Evolutionary conservation across 495 filamentous ascomycete genomes (phyloP).

Genomic region (Penicillium arizonense): DNA sequence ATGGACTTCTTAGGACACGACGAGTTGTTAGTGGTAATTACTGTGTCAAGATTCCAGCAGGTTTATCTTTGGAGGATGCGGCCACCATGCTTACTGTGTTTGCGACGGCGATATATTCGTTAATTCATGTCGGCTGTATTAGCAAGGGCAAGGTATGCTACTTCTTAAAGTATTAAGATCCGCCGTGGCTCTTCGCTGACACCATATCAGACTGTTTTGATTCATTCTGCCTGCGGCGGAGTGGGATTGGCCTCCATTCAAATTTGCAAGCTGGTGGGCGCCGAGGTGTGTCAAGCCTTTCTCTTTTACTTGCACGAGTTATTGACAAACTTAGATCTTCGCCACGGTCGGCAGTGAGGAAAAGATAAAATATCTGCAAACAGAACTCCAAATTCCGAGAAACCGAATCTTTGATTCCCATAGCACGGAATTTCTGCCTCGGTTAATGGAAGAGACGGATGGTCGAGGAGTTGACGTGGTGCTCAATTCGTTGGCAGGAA

Average conservation of each 20-base stretch:
- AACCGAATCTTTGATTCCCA: not conserved
- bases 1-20: slow-evolving; percentile 1
- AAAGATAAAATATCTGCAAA: not conserved
- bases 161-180: not conserved
- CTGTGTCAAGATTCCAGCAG: slow-evolving; percentile 25
- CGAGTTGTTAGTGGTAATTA: not conserved
- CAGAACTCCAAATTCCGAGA: not conserved
- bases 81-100: slow-evolving; percentile 25
- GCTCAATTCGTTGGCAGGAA: not conserved
- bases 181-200: not conserved
- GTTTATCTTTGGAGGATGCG: slow-evolving; percentile 29
- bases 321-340: slow-evolving; percentile 23
- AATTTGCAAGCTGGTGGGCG: slow-evolving; percentile 9
- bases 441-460: not conserved
- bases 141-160: slow-evolving; percentile 18
- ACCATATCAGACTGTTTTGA: slow-evolving; percentile 14
- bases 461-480: not conserved
- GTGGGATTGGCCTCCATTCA: slow-evolving; percentile 21
- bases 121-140: slow-evolving; percentile 16
- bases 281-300: not conserved
- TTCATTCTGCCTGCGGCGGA: slow-evolving; percentile 26
- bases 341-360: slow-evolving; percentile 22
- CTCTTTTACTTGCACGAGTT: too few species aligned
- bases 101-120: slow-evolving; percentile 26
- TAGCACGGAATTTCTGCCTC: not conserved